phyloP scores from a whole-genome alignment of 495 filamentous ascomycete genomes.

The Talaromyces liani region DNA sequence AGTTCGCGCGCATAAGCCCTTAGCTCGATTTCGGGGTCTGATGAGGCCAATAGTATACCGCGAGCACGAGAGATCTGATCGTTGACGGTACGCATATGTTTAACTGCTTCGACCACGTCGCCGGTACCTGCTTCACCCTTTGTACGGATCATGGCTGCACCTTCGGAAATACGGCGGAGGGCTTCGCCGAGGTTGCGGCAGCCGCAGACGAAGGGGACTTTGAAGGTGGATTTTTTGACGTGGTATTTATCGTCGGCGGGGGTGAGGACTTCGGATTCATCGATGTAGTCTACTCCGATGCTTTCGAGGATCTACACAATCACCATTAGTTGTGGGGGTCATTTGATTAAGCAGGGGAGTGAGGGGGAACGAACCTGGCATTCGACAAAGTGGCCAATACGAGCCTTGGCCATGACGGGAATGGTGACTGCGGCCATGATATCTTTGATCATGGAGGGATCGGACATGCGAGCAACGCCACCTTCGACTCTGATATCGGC shows the following conservation, averaged over 20 bases:
- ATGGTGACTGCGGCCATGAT: constrained; percentile 98
- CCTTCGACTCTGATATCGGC: constrained; percentile 91
- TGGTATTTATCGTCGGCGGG: constrained; percentile 87
- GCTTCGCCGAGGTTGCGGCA: constrained; percentile 95
- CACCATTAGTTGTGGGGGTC: too few species aligned
- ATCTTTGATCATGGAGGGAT: constrained; percentile 90
- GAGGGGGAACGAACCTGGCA: constrained; percentile 58
- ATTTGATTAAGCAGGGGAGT: neutral
- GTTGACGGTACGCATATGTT: constrained; percentile 90
- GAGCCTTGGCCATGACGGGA: constrained; percentile 98
- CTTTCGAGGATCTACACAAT: constrained; percentile 76
- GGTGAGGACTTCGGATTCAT: constrained; percentile 95
- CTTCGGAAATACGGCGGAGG: constrained; percentile 83
- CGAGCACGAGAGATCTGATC: constrained; percentile 71
- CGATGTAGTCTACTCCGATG: constrained; percentile 93
- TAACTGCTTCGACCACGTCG: constrained; percentile 93
- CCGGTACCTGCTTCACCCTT: constrained; percentile 99
- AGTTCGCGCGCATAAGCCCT: constrained; percentile 75
- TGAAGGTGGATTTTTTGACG: constrained; percentile 80
- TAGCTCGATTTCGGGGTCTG: constrained; percentile 66
- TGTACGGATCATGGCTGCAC: constrained; percentile 97
- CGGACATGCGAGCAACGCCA: constrained; percentile 95
- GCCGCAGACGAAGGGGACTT: constrained; percentile 90
- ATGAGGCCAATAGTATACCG: constrained; percentile 49
- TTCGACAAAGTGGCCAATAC: constrained; percentile 96